Evolutionary conservation across 2,329 filamentous ascomycete genomes (phyloP).

Genomic region (Ophiostoma novo-ulmi): DNA sequence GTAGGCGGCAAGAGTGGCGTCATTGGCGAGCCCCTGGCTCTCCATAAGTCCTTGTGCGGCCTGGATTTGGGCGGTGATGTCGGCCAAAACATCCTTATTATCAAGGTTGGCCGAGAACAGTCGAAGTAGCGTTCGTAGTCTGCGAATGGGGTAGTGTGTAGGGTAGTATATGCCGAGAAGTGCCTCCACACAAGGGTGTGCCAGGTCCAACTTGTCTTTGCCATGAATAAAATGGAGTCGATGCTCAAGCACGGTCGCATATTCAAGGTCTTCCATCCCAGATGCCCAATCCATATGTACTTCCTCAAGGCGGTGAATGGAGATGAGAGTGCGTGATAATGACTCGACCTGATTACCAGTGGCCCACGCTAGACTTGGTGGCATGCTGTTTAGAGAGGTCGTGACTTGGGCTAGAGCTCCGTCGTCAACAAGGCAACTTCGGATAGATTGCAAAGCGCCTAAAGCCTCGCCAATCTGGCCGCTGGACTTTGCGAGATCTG

Average conservation of each 20-base stretch:
- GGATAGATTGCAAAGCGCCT: slow-evolving; percentile 55
- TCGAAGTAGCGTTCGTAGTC: slow-evolving; percentile 48
- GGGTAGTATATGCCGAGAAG: slow-evolving; percentile 48
- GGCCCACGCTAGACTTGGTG: slow-evolving; percentile 52
- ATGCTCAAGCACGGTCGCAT: slow-evolving; percentile 56
- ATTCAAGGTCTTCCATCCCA: slow-evolving; percentile 47
- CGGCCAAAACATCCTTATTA: slow-evolving; percentile 37
- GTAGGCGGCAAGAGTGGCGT: slow-evolving; percentile 42
- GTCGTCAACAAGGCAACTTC: slow-evolving; percentile 55
- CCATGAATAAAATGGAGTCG: slow-evolving; percentile 46
- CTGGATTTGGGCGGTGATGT: slow-evolving; percentile 40
- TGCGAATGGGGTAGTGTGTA: slow-evolving; percentile 48
- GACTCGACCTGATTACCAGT: slow-evolving; percentile 45
- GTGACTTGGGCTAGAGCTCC: slow-evolving; percentile 54
- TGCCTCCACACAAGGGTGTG: slow-evolving; percentile 43
- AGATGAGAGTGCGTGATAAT: slow-evolving; percentile 55
- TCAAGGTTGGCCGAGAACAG: slow-evolving; percentile 48
- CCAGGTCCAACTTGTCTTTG: slow-evolving; percentile 36
- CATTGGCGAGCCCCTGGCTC: slow-evolving; percentile 41
- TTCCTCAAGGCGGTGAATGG: slow-evolving; percentile 55
- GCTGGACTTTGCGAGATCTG: slow-evolving; percentile 52
- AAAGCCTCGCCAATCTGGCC: slow-evolving; percentile 54
- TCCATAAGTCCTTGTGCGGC: slow-evolving; percentile 37
- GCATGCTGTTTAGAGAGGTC: slow-evolving; percentile 42
- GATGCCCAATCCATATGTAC: slow-evolving; percentile 54